Conservation (phyloP, 1,284 basidiomycete genomes). For the Tilletia caries region DNA sequence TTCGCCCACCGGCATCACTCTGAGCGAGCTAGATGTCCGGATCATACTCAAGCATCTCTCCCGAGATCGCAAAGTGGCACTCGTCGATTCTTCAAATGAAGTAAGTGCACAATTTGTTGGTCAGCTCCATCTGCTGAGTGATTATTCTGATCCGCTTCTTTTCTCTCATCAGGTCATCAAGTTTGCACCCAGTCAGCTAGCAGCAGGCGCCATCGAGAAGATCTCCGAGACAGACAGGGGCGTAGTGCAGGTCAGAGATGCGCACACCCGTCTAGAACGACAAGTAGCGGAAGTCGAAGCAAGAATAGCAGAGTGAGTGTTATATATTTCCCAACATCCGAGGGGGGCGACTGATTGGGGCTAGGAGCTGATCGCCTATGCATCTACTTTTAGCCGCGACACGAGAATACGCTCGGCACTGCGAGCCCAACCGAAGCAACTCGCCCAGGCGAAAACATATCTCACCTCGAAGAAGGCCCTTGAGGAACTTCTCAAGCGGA, state of each 20-base stretch:
- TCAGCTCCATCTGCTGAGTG: not conserved
- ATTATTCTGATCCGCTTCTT: not conserved
- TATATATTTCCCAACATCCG: too few relatives aligned
- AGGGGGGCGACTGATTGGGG: not conserved
- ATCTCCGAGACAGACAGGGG: constrained; percentile 70
- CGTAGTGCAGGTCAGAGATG: constrained; percentile 70
- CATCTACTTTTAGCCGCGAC: constrained; percentile 59
- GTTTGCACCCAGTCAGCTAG: constrained; percentile 14
- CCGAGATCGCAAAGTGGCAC: constrained; percentile 67
- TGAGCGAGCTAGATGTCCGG: constrained; percentile 65
- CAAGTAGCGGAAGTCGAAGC: constrained; percentile 68
- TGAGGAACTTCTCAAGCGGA: constrained; percentile 72
- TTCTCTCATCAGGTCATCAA: constrained; percentile 29
- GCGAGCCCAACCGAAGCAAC: constrained; percentile 62
- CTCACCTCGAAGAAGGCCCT: constrained; percentile 75
- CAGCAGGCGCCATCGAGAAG: not conserved
- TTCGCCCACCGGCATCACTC: constrained; percentile 28
- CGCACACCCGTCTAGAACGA: constrained; percentile 64
- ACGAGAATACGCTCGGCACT: constrained; percentile 62
- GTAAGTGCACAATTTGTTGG: constrained; percentile 58
- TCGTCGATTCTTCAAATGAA: constrained; percentile 61
- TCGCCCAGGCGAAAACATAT: constrained; percentile 69
- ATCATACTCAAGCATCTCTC: constrained; percentile 73
- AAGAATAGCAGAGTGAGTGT: constrained; percentile 66
- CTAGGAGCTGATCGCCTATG: not conserved